Evolutionary conservation across 106 monocot genomes (phyloP).

Genomic region (Allium sativum): DNA sequence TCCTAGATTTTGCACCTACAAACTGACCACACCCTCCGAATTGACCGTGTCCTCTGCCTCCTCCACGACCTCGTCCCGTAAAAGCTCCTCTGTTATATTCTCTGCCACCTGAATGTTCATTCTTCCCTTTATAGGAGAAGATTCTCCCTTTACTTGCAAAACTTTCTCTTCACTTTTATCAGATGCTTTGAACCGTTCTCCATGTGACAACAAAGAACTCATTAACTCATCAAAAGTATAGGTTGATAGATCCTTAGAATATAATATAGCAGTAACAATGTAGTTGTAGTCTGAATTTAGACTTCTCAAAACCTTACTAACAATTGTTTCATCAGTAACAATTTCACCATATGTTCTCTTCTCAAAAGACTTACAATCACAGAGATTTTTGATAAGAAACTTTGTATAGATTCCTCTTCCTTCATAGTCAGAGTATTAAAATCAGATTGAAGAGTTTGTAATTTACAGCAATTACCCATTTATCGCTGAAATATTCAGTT

Average conservation of each 20-base stretch:
- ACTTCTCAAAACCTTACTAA: no score
- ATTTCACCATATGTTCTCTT: no score
- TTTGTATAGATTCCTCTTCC: not conserved
- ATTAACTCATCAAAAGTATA: not conserved
- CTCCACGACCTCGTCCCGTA: not conserved
- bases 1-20: not conserved
- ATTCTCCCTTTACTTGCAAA: not conserved
- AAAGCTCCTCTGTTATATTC: not conserved
- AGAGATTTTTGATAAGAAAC: not conserved
- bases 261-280: conserved; percentile 1
- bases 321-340: no score
- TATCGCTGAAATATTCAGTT: not conserved
- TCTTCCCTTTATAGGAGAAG: not conserved
- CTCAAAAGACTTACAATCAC: not conserved
- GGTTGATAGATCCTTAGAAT: not conserved
- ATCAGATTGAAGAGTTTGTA: not conserved
- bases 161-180: not conserved
- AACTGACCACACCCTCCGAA: not conserved
- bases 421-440: conserved; percentile 7
- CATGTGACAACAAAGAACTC: conserved; percentile 5
- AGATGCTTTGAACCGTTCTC: not conserved
- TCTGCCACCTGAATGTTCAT: not conserved
- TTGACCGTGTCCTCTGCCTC: not conserved
- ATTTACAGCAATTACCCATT: not conserved
- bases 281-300: not conserved